phyloP scores from a whole-genome alignment of 495 filamentous ascomycete species.

The Trichoderma erinaceum region DNA sequence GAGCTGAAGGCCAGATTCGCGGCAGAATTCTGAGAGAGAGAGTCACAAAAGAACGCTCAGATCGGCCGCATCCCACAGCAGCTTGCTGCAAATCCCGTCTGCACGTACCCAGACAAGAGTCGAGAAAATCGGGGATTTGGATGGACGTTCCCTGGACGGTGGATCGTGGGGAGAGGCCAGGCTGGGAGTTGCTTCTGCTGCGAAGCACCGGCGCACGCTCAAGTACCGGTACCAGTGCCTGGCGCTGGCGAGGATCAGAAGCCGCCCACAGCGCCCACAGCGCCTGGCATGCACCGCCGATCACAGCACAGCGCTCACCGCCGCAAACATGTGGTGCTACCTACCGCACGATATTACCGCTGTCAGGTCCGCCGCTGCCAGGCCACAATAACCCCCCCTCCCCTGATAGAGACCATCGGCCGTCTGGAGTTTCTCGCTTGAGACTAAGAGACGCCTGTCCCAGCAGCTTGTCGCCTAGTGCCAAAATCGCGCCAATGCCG shows the following conservation, averaged over 20 bases:
- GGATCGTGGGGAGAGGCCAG: conserved; percentile 10
- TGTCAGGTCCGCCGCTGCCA: conserved; percentile 5
- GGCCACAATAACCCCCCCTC: not conserved
- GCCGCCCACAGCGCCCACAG: conserved; percentile 7
- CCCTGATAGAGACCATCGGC: not conserved
- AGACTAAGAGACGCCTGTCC: not conserved
- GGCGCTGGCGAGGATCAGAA: not conserved
- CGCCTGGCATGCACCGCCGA: conserved; percentile 4
- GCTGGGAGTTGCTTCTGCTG: not conserved
- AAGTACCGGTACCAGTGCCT: conserved; percentile 3
- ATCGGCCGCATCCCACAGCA: not conserved
- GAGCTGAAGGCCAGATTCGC: not conserved
- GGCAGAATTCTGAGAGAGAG: not conserved
- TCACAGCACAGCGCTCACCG: conserved; percentile 7
- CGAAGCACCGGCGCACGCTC: not conserved
- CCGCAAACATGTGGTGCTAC: not conserved
- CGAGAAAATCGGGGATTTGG: conserved; percentile 11
- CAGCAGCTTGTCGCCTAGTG: not conserved
- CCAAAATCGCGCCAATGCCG: not conserved
- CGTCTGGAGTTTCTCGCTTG: not conserved
- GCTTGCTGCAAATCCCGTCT: not conserved
- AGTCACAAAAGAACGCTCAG: not conserved
- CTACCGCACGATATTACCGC: conserved; percentile 2
- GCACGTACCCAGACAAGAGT: not conserved
- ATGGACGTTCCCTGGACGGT: not conserved